Conservation (phyloP, 257 asterid genomes). For the Plantago ovata region DNA sequence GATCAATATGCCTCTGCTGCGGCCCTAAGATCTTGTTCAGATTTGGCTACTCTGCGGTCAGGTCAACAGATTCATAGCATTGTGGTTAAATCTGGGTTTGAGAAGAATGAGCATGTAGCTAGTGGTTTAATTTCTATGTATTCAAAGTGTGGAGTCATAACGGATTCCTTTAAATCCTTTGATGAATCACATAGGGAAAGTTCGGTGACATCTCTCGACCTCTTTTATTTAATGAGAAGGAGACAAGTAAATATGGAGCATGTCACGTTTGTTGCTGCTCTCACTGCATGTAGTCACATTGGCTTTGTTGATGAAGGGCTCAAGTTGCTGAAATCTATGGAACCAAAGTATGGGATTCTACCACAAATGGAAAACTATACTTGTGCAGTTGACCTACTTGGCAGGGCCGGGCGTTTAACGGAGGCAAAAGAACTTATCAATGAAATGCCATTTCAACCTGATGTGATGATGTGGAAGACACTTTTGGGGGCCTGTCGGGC, state of each 20-base stretch:
- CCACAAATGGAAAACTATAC: conserved; percentile 87
- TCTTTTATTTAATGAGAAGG: conserved; percentile 50
- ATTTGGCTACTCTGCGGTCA: conserved; percentile 64
- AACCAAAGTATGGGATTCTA: conserved; percentile 43
- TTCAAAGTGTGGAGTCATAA: conserved; percentile 75
- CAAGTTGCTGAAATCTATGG: conserved; percentile 52
- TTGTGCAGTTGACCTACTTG: conserved; percentile 79
- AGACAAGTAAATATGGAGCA: conserved; percentile 62
- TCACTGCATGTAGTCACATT: conserved; percentile 85
- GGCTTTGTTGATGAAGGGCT: conserved; percentile 80
- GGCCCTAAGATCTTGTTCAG: conserved; percentile 71
- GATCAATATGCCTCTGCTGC: conserved; percentile 81
- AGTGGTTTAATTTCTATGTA: conserved; percentile 80
- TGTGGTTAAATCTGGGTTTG: conserved; percentile 53
- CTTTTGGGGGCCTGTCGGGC: conserved; percentile 71
- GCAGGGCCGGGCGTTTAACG: conserved; percentile 63
- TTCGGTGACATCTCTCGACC: conserved; percentile 65
- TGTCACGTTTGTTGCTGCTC: conserved; percentile 76
- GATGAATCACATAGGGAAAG: conserved; percentile 49
- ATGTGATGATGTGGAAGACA: conserved; percentile 79
- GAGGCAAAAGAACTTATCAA: conserved; percentile 62
- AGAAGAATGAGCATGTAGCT: conserved; percentile 55
- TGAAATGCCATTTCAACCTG: conserved; percentile 71
- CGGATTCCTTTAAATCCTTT: conserved; percentile 63
- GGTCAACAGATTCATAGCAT: conserved; percentile 70